phyloP scores from a whole-genome alignment of 2,329 filamentous ascomycete species.

The Dothideomycetes sp. region DNA sequence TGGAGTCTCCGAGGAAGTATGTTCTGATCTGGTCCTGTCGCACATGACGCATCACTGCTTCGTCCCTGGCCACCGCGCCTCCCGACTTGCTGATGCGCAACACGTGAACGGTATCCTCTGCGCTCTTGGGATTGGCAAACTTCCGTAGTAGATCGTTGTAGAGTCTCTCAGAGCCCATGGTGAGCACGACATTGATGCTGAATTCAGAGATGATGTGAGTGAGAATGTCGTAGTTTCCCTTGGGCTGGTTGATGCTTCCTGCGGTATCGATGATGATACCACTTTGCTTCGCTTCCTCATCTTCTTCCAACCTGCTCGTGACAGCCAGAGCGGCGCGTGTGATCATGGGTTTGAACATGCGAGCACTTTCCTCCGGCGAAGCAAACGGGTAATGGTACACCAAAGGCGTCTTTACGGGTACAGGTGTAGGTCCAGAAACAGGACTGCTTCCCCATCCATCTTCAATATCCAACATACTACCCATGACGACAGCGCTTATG shows the following conservation, averaged over 20 bases:
- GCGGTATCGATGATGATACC: conserved; percentile 84
- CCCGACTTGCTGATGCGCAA: conserved; percentile 76
- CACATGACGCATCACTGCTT: conserved; percentile 61
- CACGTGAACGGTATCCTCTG: conserved; percentile 61
- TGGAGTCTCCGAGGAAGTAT: conserved; percentile 85
- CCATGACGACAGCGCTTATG: conserved; percentile 76
- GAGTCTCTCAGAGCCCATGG: conserved; percentile 69
- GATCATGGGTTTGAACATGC: conserved; percentile 62
- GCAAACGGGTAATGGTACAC: conserved; percentile 80
- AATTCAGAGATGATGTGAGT: conserved; percentile 68
- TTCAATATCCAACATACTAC: conserved; percentile 78
- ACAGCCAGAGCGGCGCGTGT: conserved; percentile 71
- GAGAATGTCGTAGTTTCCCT: conserved; percentile 63
- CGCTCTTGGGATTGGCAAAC: conserved; percentile 42
- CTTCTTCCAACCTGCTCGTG: conserved; percentile 67
- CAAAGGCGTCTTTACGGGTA: conserved; percentile 85
- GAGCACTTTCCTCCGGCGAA: conserved; percentile 60
- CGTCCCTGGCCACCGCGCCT: conserved; percentile 70
- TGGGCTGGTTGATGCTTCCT: conserved; percentile 56
- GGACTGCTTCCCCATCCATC: conserved; percentile 78
- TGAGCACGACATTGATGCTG: conserved; percentile 64
- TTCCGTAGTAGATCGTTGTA: conserved; percentile 64
- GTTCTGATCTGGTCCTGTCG: conserved; percentile 73
- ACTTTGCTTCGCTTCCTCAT: conserved; percentile 58
- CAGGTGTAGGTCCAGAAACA: conserved; percentile 76